Conservation (phyloP, 306 rosid species). For the Malus fusca region DNA sequence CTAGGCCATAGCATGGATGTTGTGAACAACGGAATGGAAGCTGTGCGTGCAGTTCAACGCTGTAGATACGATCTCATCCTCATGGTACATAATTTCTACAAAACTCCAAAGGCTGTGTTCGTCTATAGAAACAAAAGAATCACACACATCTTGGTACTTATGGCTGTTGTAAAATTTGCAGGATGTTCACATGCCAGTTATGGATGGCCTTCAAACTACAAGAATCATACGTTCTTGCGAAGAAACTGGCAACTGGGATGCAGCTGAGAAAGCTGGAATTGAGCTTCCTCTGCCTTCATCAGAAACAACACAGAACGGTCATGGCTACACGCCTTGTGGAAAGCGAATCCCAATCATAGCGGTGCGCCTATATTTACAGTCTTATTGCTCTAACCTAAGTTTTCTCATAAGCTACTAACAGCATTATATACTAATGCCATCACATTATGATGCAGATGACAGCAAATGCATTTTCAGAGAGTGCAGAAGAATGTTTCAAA, state of each 20-base stretch:
- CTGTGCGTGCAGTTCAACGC: constrained; percentile 59
- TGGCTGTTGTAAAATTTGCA: constrained; percentile 18
- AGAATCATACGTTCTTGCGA: constrained; percentile 79
- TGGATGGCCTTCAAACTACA: constrained; percentile 93
- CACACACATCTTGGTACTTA: not conserved
- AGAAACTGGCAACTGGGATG: constrained; percentile 87
- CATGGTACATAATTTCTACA: constrained; percentile 49
- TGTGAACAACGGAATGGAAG: constrained; percentile 83
- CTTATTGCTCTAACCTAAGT: not conserved
- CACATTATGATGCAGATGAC: constrained; percentile 55
- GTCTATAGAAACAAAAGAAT: not conserved
- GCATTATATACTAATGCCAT: not conserved
- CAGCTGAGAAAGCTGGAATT: constrained; percentile 59
- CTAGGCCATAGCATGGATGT: constrained; percentile 78
- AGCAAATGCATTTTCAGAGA: constrained; percentile 75
- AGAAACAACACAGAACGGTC: constrained; percentile 14
- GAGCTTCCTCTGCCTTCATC: constrained; percentile 25
- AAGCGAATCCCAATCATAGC: constrained; percentile 67
- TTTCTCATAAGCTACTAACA: not conserved
- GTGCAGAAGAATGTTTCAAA: constrained; percentile 81
- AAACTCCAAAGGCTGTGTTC: not conserved
- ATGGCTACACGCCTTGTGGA: constrained; percentile 14
- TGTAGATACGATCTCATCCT: constrained; percentile 58
- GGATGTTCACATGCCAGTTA: constrained; percentile 93
- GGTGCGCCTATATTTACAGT: constrained; percentile 33